Conservation (phyloP, 768 basidiomycete genomes). For the Hysterangium stoloniferum region DNA sequence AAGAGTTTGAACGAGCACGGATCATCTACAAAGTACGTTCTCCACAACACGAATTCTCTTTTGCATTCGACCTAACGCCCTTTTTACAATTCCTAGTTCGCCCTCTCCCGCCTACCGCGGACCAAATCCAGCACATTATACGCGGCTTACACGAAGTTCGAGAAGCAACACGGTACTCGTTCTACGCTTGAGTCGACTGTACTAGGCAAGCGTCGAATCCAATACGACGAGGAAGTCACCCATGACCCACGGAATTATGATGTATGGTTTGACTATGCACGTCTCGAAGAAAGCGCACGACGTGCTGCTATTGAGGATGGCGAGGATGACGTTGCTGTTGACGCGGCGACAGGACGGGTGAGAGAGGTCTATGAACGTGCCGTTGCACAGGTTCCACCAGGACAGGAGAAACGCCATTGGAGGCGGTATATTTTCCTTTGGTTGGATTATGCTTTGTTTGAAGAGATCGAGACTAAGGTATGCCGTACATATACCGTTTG, state of each 20-base stretch:
- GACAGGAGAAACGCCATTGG: slow-evolving; percentile 89
- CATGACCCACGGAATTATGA: slow-evolving; percentile 95
- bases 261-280: slow-evolving; percentile 95
- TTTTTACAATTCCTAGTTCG: slow-evolving; percentile 53
- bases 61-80: background rate
- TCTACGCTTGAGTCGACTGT: slow-evolving; percentile 88
- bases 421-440: slow-evolving; percentile 86
- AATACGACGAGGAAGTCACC: slow-evolving; percentile 92
- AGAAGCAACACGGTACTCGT: slow-evolving; percentile 93
- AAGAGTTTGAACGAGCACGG: slow-evolving; percentile 93
- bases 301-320: slow-evolving; percentile 70
- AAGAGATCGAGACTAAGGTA: slow-evolving; percentile 93
- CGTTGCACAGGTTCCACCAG: slow-evolving; percentile 92
- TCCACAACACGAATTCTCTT: background rate
- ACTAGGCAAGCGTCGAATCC: slow-evolving; percentile 93
- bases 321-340: slow-evolving; percentile 49
- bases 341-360: slow-evolving; percentile 59
- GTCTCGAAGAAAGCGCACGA: slow-evolving; percentile 85
- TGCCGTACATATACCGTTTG: slow-evolving; percentile 13
- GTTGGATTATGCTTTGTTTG: slow-evolving; percentile 93
- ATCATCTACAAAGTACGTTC: slow-evolving; percentile 92
- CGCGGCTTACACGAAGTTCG: slow-evolving; percentile 91
- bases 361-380: slow-evolving; percentile 95
- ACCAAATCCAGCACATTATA: slow-evolving; percentile 87
- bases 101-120: slow-evolving; percentile 84